Evolutionary conservation across 768 basidiomycete species (phyloP).

Genomic region (Boletus eberwhitei): DNA sequence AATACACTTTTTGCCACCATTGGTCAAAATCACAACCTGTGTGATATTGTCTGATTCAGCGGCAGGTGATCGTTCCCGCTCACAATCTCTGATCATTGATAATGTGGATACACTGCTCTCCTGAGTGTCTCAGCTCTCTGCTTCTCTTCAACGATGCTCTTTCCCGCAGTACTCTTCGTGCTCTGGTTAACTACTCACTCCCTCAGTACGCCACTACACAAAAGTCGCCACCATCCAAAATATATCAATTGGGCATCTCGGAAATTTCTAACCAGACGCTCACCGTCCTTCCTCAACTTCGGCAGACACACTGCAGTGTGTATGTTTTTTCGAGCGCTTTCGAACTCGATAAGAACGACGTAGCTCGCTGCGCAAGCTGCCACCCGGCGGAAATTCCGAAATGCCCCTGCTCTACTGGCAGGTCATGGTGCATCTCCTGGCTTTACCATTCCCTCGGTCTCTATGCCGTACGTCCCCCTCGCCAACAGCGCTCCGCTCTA

Average conservation of each 20-base stretch:
- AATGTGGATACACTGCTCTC: not conserved
- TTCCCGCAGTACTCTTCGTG: not conserved
- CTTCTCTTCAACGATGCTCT: slow-evolving; percentile 10
- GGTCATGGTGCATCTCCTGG: slow-evolving; percentile 2
- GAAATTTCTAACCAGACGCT: not conserved
- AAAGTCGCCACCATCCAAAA: not conserved
- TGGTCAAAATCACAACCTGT: slow-evolving; percentile 5
- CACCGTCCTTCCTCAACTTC: not conserved
- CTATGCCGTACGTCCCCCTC: slow-evolving; percentile 15
- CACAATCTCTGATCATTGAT: slow-evolving; percentile 8
- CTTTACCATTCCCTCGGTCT: slow-evolving; percentile 10
- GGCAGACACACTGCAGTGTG: slow-evolving; percentile 10
- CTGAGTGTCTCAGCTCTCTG: not conserved
- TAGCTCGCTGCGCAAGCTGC: slow-evolving; percentile 17
- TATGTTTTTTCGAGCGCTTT: not conserved
- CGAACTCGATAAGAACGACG: not conserved
- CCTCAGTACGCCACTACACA: slow-evolving; percentile 14
- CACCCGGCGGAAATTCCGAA: slow-evolving; percentile 14
- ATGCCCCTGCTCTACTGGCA: slow-evolving; percentile 15
- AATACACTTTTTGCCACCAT: slow-evolving; percentile 17
- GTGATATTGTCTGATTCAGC: not conserved
- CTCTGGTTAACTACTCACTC: slow-evolving; percentile 4
- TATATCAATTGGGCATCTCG: not conserved
- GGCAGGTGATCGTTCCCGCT: not conserved
- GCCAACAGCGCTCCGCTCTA: not conserved